Percentiles rank a stretch among this genome's conserved stretches.
phyloP scores from a whole-genome alignment of 192 early-diverging fungal genomes.

The Endogone sp. region DNA sequence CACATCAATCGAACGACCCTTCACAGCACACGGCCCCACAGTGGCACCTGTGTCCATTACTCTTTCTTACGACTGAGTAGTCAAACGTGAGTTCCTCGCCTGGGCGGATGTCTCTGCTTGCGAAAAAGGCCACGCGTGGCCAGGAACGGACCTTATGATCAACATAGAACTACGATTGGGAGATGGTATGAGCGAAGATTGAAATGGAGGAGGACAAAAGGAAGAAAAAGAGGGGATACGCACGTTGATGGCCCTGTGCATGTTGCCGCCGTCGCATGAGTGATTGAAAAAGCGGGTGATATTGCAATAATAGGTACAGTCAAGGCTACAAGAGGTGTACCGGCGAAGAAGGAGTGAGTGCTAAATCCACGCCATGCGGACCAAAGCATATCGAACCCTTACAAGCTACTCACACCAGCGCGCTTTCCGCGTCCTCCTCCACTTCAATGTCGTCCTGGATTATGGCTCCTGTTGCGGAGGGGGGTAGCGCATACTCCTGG shows the following conservation, averaged over 20 bases:
- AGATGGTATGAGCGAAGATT: not conserved
- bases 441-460: no score
- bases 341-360: not conserved
- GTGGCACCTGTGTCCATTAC: not conserved
- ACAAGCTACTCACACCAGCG: no score
- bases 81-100: slow-evolving; percentile 43
- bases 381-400: no score
- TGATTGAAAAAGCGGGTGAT: slow-evolving; percentile 1
- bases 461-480: not conserved
- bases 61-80: slow-evolving; percentile 7
- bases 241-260: slow-evolving; percentile 1
- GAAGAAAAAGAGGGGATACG: not conserved
- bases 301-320: not conserved
- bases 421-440: no score
- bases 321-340: not conserved
- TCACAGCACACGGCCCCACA: not conserved
- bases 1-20: not conserved
- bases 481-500: not conserved
- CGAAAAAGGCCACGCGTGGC: slow-evolving; percentile 26
- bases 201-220: not conserved
- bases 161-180: not conserved
- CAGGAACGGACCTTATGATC: not conserved
- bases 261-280: slow-evolving; percentile 2
- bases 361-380: no score
- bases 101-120: slow-evolving; percentile 13